phyloP scores from a whole-genome alignment of 2,329 filamentous ascomycete species.

The Clarireedia hainanense region DNA sequence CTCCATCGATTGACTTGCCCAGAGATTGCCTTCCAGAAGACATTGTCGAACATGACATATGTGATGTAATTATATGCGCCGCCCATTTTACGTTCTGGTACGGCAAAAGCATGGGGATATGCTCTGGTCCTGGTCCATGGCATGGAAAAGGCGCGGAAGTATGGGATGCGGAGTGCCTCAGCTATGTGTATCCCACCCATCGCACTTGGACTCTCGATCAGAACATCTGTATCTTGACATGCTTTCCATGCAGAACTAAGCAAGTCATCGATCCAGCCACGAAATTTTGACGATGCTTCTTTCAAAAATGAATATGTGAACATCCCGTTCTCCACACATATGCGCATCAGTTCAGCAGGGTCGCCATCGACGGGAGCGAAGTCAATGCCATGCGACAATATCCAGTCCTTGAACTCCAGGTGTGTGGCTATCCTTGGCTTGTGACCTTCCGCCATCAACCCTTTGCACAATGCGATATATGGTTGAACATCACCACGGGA shows the following conservation, averaged over 20 bases:
- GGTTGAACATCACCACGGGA: constrained; percentile 95
- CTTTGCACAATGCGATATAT: constrained; percentile 94
- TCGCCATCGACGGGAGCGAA: constrained; percentile 86
- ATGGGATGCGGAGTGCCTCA: constrained; percentile 84
- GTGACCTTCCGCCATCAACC: constrained; percentile 80
- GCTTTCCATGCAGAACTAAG: constrained; percentile 73
- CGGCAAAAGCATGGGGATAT: constrained; percentile 94
- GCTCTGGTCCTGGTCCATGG: constrained; percentile 94
- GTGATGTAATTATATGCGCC: constrained; percentile 92
- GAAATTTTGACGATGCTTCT: constrained; percentile 80
- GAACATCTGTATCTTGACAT: constrained; percentile 77
- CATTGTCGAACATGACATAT: constrained; percentile 91
- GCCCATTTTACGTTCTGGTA: constrained; percentile 87
- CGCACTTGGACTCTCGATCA: constrained; percentile 92
- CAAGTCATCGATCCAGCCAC: constrained; percentile 89
- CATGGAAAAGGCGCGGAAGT: constrained; percentile 98
- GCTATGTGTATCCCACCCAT: constrained; percentile 99
- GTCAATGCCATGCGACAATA: constrained; percentile 87
- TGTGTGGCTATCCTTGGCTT: constrained; percentile 84
- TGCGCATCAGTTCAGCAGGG: constrained; percentile 86
- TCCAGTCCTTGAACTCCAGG: constrained; percentile 79
- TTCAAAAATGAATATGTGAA: constrained; percentile 88
- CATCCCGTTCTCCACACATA: constrained; percentile 95
- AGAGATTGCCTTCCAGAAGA: constrained; percentile 93
- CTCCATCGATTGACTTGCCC: constrained; percentile 91